These are phyloP conservation scores for Ailanthus altissimus DNA, from an alignment of 345 rosid genomes.

Conservation along the genomic window DNA sequence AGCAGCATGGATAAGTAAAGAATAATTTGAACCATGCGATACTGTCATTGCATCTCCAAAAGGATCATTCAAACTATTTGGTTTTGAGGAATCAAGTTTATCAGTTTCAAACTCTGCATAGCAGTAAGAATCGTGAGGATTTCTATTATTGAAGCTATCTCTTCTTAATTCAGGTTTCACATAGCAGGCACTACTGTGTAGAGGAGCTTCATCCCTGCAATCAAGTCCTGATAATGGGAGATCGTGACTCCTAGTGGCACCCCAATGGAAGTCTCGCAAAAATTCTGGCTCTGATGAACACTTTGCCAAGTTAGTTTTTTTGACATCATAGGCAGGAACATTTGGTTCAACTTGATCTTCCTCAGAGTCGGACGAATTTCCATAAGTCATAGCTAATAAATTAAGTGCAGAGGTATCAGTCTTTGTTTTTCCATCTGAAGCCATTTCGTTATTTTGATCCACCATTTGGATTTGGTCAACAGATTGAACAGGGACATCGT, in stretches of 20 bases:
- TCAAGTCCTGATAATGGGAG: slow-evolving; percentile 23
- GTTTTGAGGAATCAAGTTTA: slow-evolving; percentile 32
- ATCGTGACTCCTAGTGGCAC: slow-evolving; percentile 24
- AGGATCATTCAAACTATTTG: slow-evolving; percentile 32
- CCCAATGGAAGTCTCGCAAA: slow-evolving; percentile 25
- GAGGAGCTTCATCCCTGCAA: slow-evolving; percentile 33
- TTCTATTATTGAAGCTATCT: slow-evolving; percentile 27
- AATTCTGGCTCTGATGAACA: slow-evolving; percentile 30
- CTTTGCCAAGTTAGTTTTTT: slow-evolving; percentile 34
- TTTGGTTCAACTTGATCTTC: slow-evolving; percentile 53
- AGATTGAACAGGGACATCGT: slow-evolving; percentile 49
- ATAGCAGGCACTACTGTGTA: slow-evolving; percentile 30
- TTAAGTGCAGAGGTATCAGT: slow-evolving; percentile 67
- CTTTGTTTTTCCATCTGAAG: slow-evolving; percentile 31
- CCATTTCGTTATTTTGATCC: slow-evolving; percentile 37
- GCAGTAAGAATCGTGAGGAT: slow-evolving; percentile 33
- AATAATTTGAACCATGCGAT: slow-evolving; percentile 36
- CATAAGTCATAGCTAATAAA: slow-evolving; percentile 77
- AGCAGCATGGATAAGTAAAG: slow-evolving; percentile 28
- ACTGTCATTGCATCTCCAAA: slow-evolving; percentile 23
- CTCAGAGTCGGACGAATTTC: slow-evolving; percentile 90
- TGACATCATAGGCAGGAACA: slow-evolving; percentile 32
- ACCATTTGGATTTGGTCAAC: slow-evolving; percentile 30
- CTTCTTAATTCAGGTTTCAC: slow-evolving; percentile 33
- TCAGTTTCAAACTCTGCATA: slow-evolving; percentile 36